Evolutionary conservation across 148 eudicot genomes (phyloP), one percentile per base, ranked within the genome.

Genomic region (Oxyria digyna): DNA sequence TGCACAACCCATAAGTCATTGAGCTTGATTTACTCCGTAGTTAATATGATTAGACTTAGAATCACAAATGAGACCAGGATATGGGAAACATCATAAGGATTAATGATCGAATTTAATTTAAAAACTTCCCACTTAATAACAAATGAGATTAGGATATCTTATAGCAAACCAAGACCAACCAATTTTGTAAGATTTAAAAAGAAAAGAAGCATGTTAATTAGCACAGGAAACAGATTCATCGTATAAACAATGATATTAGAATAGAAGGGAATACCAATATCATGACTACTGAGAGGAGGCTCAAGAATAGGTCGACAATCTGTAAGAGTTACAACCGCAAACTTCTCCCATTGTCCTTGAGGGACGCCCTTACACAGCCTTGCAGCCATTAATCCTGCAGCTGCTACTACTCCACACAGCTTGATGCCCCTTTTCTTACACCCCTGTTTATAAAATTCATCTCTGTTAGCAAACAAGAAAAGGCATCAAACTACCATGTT

Each of bases 261-360:
- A 46, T 6, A 50, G 29, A 50, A 50, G 26, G 26, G 12, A 26
- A 18, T 82, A 91, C 97, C 97, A 71, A 81, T 62, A 81, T 88
- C 76, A 21, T 82, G 73, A 67, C 76, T 79, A 46, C 79, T 79
- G 73, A 94, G 96, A 70, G 78, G 72, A 23, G 98, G 98, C 48
- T 94, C 85, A 54, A 94, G 96, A 77, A 80, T 72, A 6, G 89
- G 72, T 35, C 98, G 92, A 69, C 98, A 90, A 73, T 94, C 89
- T n/a, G 74, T 63, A 41, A 94, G 87, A 40, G 91, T 86, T 18
- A 84, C 86, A 20, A 88, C 96, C 23, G 86, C 87, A 76, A 90
- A 94, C 75, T 94, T 94, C 78, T 94, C 97, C 88, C 87, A 82
- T 24, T 81, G 84, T 14, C 81, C 84, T 24, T 82, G 76, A 3